These are phyloP conservation scores for Quercus dentata DNA, from an alignment of 306 rosid species.

Conservation along the genomic window DNA sequence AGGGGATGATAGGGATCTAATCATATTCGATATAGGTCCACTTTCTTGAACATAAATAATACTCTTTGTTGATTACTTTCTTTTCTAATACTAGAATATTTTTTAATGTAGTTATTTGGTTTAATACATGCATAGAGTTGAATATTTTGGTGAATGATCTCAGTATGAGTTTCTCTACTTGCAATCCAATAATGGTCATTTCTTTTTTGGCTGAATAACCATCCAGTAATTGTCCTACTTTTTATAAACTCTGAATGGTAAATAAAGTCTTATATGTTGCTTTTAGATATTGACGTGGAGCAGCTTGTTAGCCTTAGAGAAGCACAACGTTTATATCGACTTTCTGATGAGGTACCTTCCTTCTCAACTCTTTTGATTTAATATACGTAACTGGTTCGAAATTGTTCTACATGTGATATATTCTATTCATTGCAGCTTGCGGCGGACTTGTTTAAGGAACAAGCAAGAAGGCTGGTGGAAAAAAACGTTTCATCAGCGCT, in stretches of 20 bases:
- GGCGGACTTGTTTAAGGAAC: constrained; percentile 71
- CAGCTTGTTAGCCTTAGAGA: constrained; percentile 74
- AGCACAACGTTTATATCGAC: constrained; percentile 55
- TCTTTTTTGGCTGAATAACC: too few species aligned
- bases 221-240: neutral
- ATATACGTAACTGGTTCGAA: neutral
- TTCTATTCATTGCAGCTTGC: constrained; percentile 64
- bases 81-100: neutral
- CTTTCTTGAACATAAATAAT: neutral
- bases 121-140: neutral
- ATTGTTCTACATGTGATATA: constrained; percentile 21
- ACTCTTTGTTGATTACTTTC: neutral
- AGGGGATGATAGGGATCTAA: constrained; percentile 1
- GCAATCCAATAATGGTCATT: neutral
- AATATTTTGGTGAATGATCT: neutral
- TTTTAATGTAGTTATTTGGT: neutral
- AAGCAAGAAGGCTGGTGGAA: constrained; percentile 71
- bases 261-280: constrained; percentile 16
- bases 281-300: constrained; percentile 59
- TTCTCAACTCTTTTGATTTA: constrained; percentile 18
- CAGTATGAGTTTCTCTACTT: neutral
- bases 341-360: constrained; percentile 76
- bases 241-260: constrained; percentile 21
- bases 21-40: neutral
- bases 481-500: constrained; percentile 71